A percentile compares a stretch with the other conserved stretches of the same genome.
Evolutionary conservation across 257 asterid genomes (phyloP).

Genomic region (Solanum pinnatisectum): DNA sequence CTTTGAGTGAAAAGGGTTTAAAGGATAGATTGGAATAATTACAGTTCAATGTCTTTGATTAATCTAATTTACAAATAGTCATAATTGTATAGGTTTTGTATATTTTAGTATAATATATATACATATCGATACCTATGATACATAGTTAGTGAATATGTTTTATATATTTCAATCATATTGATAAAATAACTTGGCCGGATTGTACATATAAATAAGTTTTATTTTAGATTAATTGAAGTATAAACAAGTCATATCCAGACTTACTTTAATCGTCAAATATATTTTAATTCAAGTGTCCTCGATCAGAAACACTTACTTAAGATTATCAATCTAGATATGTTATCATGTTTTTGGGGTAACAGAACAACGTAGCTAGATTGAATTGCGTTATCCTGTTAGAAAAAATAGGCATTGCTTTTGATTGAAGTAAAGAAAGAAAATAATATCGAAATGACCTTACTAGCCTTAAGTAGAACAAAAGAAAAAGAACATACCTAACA

Average conservation of each 20-base stretch:
- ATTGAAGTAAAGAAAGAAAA: neutral
- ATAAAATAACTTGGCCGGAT: neutral
- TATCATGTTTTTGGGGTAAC: no score
- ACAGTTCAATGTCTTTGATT: neutral
- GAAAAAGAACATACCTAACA: neutral
- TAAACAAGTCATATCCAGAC: neutral
- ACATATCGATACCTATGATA: neutral
- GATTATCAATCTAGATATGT: no score
- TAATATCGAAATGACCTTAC: neutral
- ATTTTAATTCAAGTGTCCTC: neutral
- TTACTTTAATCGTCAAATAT: neutral
- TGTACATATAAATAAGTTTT: neutral
- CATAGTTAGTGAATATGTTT: neutral
- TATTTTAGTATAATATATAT: no score
- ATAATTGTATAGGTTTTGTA: no score
- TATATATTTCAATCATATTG: neutral
- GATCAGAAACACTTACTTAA: no score
- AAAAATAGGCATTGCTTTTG: no score
- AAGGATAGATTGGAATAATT: neutral
- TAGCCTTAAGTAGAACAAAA: neutral
- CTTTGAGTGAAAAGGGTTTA: neutral
- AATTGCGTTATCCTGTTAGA: no score
- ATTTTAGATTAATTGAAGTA: neutral
- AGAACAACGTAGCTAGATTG: no score
- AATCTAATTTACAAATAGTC: neutral